A percentile compares a stretch with the other conserved stretches of the same genome.
Evolutionary conservation across 164 flowering plant genomes (phyloP).

Genomic region (Dillenia turbinata): DNA sequence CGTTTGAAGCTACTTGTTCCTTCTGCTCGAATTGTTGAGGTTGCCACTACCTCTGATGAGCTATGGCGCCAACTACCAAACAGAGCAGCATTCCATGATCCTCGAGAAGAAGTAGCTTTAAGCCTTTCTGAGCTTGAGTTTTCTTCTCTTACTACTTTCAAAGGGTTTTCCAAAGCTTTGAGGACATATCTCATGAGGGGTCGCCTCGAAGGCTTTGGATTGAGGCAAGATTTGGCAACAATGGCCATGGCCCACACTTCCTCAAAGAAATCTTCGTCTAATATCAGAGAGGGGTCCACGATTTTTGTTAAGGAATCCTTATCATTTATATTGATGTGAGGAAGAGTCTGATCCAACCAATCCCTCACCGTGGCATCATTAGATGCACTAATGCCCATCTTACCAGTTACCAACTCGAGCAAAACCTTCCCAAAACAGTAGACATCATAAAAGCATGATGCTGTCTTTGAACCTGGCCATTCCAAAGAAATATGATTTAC

Average conservation of each 20-base stretch:
- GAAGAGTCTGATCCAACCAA: slow-evolving; percentile 63
- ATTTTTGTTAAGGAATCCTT: slow-evolving; percentile 69
- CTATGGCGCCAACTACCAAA: slow-evolving; percentile 97
- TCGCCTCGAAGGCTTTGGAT: slow-evolving; percentile 73
- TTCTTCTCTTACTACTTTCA: slow-evolving; percentile 81
- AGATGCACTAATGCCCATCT: slow-evolving; percentile 67
- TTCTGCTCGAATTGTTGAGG: slow-evolving; percentile 28
- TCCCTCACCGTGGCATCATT: slow-evolving; percentile 42
- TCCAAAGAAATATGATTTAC: neutral
- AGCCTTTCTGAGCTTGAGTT: slow-evolving; percentile 63
- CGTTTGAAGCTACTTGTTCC: slow-evolving; percentile 42
- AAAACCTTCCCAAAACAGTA: slow-evolving; percentile 86
- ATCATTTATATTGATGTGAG: slow-evolving; percentile 62
- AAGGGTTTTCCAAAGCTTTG: slow-evolving; percentile 80
- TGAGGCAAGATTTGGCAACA: slow-evolving; percentile 80
- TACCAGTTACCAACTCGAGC: slow-evolving; percentile 84
- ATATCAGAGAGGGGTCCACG: slow-evolving; percentile 65
- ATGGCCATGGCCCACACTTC: slow-evolving; percentile 97
- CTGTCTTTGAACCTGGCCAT: slow-evolving; percentile 46
- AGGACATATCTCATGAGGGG: slow-evolving; percentile 78
- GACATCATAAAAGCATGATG: slow-evolving; percentile 78
- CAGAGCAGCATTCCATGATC: slow-evolving; percentile 86
- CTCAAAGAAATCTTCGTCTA: slow-evolving; percentile 77
- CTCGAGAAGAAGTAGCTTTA: slow-evolving; percentile 73
- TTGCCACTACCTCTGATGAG: slow-evolving; percentile 48